These are phyloP conservation scores for Arthrinium phaeospermum DNA, from an alignment of 2,329 filamentous ascomycete genomes.

Conservation along the genomic window DNA sequence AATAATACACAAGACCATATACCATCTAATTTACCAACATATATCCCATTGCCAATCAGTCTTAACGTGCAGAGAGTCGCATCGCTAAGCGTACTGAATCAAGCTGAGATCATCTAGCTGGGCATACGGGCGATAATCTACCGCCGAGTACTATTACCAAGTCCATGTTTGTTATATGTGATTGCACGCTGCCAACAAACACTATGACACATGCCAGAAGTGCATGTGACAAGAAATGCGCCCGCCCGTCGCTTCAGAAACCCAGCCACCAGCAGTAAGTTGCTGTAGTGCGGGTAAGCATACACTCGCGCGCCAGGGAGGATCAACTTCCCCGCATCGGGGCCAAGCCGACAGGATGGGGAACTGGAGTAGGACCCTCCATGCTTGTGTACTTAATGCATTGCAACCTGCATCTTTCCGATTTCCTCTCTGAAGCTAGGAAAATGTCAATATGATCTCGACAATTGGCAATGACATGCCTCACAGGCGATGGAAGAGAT, in stretches of 20 bases:
- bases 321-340: conserved; percentile 15
- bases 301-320: not conserved
- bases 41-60: not conserved
- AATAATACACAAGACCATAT: not conserved
- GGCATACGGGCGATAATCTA: not conserved
- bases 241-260: not conserved
- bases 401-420: not conserved
- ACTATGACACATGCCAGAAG: not conserved
- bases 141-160: not conserved
- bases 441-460: not conserved
- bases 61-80: not conserved
- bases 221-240: not conserved
- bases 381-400: not conserved
- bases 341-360: not conserved
- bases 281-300: not conserved
- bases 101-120: not conserved
- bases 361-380: conserved; percentile 3
- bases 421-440: no score
- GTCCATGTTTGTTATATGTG: not conserved
- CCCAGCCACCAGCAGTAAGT: not conserved
- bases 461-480: not conserved
- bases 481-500: not conserved
- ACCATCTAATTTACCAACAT: not conserved
- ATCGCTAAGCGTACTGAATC: not conserved
- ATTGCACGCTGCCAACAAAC: not conserved